Percentiles rank a stretch among this genome's conserved stretches.
These are phyloP conservation scores for Lithospermum erythrorhizon DNA, from an alignment of 257 asterid genomes.

Conservation along the genomic window DNA sequence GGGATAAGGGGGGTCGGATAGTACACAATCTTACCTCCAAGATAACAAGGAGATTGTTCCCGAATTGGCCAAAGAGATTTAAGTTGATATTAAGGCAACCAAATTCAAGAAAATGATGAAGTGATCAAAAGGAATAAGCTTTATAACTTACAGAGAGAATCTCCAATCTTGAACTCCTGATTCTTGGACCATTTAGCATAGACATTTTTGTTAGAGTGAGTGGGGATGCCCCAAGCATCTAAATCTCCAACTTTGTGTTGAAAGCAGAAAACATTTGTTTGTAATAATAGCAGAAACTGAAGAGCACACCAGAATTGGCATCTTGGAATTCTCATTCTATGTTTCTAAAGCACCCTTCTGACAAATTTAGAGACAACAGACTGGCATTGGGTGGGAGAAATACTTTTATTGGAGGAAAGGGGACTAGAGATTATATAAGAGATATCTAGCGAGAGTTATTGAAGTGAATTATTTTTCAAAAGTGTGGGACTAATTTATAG, in stretches of 20 bases:
- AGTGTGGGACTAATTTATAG: too few relatives aligned
- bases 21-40: too few relatives aligned
- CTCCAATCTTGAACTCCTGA: conserved; percentile 54
- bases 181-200: conserved; percentile 57
- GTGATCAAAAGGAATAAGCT: conserved; percentile 1
- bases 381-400: neutral
- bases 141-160: conserved; percentile 61
- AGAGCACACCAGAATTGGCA: conserved; percentile 21
- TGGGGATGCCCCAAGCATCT: conserved; percentile 63
- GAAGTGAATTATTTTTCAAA: too few relatives aligned
- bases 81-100: neutral
- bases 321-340: conserved; percentile 26
- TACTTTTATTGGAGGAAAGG: neutral
- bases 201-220: conserved; percentile 41
- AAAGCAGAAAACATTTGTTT: conserved; percentile 25
- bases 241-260: conserved; percentile 72
- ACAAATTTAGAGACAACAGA: neutral
- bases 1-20: too few relatives aligned
- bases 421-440: too few relatives aligned
- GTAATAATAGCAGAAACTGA: conserved; percentile 26
- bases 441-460: too few relatives aligned
- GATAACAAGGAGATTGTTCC: too few relatives aligned
- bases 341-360: neutral
- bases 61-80: too few relatives aligned
- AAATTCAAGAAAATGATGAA: neutral